phyloP scores from a whole-genome alignment of 78 protist genomes.

The Dictyostelium firmibasis region DNA sequence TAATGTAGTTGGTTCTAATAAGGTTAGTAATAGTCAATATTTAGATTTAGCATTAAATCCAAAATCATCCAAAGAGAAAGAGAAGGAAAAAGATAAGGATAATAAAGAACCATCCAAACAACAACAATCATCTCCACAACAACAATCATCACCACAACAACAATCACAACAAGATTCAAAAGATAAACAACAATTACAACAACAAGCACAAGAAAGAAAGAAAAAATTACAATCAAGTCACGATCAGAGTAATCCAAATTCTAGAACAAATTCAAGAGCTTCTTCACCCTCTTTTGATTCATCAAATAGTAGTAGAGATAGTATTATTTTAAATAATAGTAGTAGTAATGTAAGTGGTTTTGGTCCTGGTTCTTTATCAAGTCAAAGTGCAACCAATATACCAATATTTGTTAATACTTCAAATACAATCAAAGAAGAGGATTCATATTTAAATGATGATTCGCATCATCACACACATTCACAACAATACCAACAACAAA shows the following conservation, averaged over 20 bases:
- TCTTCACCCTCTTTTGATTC: constrained; percentile 49
- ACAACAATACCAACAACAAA: not conserved
- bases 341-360: not conserved
- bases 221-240: not conserved
- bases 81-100: not conserved
- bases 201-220: not conserved
- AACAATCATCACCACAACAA: not conserved
- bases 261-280: constrained; percentile 59
- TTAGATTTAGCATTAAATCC: constrained; percentile 64
- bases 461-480: not conserved
- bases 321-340: not conserved
- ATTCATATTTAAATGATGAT: not conserved
- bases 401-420: not conserved
- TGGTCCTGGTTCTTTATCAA: not conserved
- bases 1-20: not conserved
- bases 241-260: constrained; percentile 30
- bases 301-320: not conserved
- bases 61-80: not conserved
- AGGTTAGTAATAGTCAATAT: constrained; percentile 42
- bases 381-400: not conserved
- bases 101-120: not conserved
- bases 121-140: not conserved
- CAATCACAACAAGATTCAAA: not conserved
- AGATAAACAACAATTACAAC: constrained; percentile 2
- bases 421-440: not conserved